These are phyloP conservation scores for Mycena vulgaris DNA, from an alignment of 768 basidiomycete genomes.

Conservation along the genomic window DNA sequence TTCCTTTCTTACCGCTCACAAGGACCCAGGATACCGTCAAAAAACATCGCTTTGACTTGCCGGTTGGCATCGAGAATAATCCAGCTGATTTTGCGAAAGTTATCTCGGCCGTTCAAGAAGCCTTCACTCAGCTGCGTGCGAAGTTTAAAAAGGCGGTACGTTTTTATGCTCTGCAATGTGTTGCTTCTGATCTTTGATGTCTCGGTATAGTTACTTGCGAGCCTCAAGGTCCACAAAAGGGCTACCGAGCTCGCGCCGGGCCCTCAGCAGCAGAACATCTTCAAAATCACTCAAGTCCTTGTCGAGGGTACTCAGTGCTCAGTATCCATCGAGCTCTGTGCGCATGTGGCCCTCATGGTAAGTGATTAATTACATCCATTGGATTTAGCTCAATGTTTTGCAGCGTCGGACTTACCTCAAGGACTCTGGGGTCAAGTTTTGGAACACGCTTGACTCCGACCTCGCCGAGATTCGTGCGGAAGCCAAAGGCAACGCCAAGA, in stretches of 20 bases:
- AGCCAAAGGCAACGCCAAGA: not conserved
- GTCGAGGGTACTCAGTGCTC: slow-evolving; percentile 7
- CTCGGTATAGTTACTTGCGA: not conserved
- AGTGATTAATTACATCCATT: not conserved
- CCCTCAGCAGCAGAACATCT: slow-evolving; percentile 2
- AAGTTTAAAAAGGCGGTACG: slow-evolving; percentile 7
- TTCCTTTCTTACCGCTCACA: not conserved
- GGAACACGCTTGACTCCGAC: not conserved
- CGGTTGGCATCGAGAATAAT: slow-evolving; percentile 19
- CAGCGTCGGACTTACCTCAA: not conserved
- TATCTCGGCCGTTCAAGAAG: not conserved
- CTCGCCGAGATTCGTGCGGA: not conserved
- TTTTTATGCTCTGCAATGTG: not conserved
- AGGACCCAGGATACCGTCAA: not conserved
- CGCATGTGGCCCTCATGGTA: slow-evolving; percentile 23
- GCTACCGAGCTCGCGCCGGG: too few species aligned
- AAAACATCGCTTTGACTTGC: slow-evolving; percentile 22
- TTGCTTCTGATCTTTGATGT: too few species aligned
- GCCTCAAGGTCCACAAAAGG: not conserved
- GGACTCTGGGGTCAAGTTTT: not conserved
- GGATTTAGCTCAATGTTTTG: not conserved
- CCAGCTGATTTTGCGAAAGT: slow-evolving; percentile 10
- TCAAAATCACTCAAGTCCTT: not conserved
- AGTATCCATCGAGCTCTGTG: not conserved
- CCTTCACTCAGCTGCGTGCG: slow-evolving; percentile 4